Conservation (phyloP, 129 eudicot species). For the Dittrichia graveolens region DNA sequence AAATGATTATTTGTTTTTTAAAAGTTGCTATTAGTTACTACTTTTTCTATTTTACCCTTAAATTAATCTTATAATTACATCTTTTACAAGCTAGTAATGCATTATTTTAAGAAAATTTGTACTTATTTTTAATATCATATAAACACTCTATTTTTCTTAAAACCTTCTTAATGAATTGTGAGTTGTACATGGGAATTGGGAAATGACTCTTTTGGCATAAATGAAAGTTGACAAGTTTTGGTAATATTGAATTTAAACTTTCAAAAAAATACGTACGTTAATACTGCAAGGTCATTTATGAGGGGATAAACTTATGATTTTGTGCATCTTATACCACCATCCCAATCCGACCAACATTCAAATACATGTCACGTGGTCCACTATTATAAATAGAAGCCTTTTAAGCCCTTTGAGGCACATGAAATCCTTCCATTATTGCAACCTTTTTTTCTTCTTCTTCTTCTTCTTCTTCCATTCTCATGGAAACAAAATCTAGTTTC, state of each 20-base stretch:
- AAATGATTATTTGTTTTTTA: too few species aligned
- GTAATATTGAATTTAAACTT: not conserved
- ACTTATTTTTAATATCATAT: too few species aligned
- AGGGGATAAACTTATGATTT: constrained; percentile 15
- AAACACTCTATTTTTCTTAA: too few species aligned
- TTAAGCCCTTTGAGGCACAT: constrained; percentile 17
- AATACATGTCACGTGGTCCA: constrained; percentile 34
- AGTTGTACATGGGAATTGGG: too few species aligned
- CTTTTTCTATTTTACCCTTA: too few species aligned
- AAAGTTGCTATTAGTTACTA: too few species aligned
- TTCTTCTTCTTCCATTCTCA: constrained; percentile 31
- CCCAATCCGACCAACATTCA: constrained; percentile 30
- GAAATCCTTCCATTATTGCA: constrained; percentile 14
- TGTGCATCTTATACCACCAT: constrained; percentile 24
- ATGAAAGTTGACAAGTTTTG: not conserved
- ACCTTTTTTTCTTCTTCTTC: not conserved
- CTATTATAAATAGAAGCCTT: constrained; percentile 30
- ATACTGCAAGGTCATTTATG: not conserved
- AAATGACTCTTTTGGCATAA: too few species aligned
- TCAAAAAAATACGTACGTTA: not conserved
- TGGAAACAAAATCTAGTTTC: constrained; percentile 45
- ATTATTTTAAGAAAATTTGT: too few species aligned
- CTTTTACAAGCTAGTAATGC: too few species aligned
- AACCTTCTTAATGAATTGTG: too few species aligned
- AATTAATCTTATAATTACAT: too few species aligned